Evolutionary conservation across 2,329 filamentous ascomycete species (phyloP).

Genomic region (Phoma sp.): DNA sequence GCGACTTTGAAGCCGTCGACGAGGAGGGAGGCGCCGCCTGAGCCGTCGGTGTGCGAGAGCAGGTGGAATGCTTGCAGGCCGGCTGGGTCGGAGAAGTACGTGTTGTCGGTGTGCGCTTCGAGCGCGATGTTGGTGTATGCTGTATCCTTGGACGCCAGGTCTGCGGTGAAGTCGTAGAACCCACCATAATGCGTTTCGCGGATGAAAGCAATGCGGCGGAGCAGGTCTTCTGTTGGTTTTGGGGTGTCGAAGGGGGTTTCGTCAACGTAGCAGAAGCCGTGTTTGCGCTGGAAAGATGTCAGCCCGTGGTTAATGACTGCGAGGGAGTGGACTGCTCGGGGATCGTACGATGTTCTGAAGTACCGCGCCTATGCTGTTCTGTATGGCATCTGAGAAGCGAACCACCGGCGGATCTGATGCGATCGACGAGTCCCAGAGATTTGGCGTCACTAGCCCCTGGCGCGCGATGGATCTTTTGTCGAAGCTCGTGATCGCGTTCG

Average conservation of each 20-base stretch:
- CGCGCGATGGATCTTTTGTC: conserved; percentile 44
- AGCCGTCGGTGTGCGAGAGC: conserved; percentile 75
- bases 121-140: conserved; percentile 89
- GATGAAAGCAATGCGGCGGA: conserved; percentile 85
- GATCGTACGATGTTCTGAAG: conserved; percentile 66
- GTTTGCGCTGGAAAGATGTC: conserved; percentile 60
- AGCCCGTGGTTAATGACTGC: neutral
- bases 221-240: conserved; percentile 73
- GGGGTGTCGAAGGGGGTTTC: conserved; percentile 68
- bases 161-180: conserved; percentile 87
- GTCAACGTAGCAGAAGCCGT: conserved; percentile 81
- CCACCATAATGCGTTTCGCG: conserved; percentile 88
- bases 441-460: conserved; percentile 42
- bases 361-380: conserved; percentile 64
- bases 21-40: conserved; percentile 79
- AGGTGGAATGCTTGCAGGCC: conserved; percentile 94
- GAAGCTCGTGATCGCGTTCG: conserved; percentile 49
- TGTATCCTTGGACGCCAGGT: conserved; percentile 86
- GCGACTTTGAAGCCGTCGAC: conserved; percentile 87
- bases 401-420: conserved; percentile 63
- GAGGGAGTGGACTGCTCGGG: neutral
- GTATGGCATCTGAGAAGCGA: conserved; percentile 58
- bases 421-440: conserved; percentile 48
- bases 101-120: conserved; percentile 89
- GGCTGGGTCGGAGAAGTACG: conserved; percentile 92